Percentiles rank a stretch among this genome's conserved stretches.
Conservation (phyloP, 495 filamentous ascomycete species). For the Penicillium mononematosum region DNA sequence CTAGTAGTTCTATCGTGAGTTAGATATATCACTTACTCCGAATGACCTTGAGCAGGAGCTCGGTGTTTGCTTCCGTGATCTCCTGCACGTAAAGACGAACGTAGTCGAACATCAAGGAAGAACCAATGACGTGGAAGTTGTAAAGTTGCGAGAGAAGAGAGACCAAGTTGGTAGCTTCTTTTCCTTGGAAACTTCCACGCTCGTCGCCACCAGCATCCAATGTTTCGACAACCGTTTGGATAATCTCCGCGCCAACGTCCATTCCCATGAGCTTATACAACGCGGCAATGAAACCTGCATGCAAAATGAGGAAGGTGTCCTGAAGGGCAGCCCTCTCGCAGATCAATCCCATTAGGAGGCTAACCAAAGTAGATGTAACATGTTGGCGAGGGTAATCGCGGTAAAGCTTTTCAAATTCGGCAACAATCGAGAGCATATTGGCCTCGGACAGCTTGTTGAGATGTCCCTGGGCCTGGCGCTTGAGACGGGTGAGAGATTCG, state of each 20-base stretch:
- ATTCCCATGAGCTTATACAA: slow-evolving; percentile 81
- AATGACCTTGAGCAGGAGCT: slow-evolving; percentile 82
- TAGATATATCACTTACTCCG: slow-evolving; percentile 49
- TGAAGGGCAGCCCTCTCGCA: slow-evolving; percentile 71
- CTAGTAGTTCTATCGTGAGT: not conserved
- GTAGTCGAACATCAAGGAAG: slow-evolving; percentile 84
- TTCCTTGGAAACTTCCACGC: slow-evolving; percentile 51
- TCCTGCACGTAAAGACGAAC: slow-evolving; percentile 71
- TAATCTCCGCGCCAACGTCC: slow-evolving; percentile 81
- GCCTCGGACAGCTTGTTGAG: slow-evolving; percentile 92
- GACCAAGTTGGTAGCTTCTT: slow-evolving; percentile 75
- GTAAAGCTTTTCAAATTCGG: slow-evolving; percentile 80
- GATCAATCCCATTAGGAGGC: slow-evolving; percentile 70
- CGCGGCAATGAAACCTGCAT: slow-evolving; percentile 86
- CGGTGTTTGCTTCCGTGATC: slow-evolving; percentile 86
- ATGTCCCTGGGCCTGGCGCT: slow-evolving; percentile 79
- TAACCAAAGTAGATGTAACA: slow-evolving; percentile 74
- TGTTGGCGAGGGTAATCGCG: slow-evolving; percentile 74
- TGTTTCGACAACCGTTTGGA: slow-evolving; percentile 72
- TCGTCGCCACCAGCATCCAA: slow-evolving; percentile 51
- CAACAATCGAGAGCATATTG: slow-evolving; percentile 76
- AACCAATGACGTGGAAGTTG: slow-evolving; percentile 83
- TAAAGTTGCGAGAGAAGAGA: slow-evolving; percentile 85
- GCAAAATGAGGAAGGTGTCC: slow-evolving; percentile 87
- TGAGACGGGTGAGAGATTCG: slow-evolving; percentile 67